Evolutionary conservation across 2,329 filamentous ascomycete species (phyloP).

Genomic region (Myriangium duriaei): DNA sequence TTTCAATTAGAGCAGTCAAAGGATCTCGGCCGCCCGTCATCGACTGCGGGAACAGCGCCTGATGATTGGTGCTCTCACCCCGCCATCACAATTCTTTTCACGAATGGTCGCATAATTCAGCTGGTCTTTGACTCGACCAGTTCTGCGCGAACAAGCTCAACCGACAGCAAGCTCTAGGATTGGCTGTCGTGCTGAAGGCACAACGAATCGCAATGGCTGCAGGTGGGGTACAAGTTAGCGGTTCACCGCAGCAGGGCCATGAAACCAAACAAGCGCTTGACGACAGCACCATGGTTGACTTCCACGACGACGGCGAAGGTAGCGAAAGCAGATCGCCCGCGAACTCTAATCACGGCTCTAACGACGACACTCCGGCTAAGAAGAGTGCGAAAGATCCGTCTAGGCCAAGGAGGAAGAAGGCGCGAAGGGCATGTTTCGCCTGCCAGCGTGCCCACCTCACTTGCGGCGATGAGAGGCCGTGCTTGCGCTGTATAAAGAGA

Average conservation of each 20-base stretch:
- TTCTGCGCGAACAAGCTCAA: too few relatives aligned
- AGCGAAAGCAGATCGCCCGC: constrained; percentile 26
- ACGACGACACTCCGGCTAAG: constrained; percentile 20
- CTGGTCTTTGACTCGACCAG: too few relatives aligned
- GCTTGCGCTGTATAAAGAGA: constrained; percentile 85
- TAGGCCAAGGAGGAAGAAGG: constrained; percentile 88
- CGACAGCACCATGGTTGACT: constrained; percentile 32
- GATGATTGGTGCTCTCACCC: too few relatives aligned
- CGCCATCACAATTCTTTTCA: too few relatives aligned
- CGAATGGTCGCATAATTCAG: too few relatives aligned
- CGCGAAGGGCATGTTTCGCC: constrained; percentile 85
- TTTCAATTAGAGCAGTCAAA: too few relatives aligned
- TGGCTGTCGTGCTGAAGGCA: too few relatives aligned
- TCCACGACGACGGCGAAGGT: constrained; percentile 26
- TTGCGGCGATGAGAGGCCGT: constrained; percentile 92
- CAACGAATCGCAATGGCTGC: too few relatives aligned
- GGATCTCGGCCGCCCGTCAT: too few relatives aligned
- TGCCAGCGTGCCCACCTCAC: constrained; percentile 96
- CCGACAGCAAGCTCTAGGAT: too few relatives aligned
- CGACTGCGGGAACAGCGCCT: too few relatives aligned
- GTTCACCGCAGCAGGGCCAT: not conserved
- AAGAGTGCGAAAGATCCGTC: constrained; percentile 71
- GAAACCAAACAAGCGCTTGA: constrained; percentile 28
- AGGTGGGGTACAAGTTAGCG: not conserved
- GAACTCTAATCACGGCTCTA: constrained; percentile 22